Evolutionary conservation across 768 basidiomycete genomes (phyloP).

Genomic region (Trametes sanguinea): DNA sequence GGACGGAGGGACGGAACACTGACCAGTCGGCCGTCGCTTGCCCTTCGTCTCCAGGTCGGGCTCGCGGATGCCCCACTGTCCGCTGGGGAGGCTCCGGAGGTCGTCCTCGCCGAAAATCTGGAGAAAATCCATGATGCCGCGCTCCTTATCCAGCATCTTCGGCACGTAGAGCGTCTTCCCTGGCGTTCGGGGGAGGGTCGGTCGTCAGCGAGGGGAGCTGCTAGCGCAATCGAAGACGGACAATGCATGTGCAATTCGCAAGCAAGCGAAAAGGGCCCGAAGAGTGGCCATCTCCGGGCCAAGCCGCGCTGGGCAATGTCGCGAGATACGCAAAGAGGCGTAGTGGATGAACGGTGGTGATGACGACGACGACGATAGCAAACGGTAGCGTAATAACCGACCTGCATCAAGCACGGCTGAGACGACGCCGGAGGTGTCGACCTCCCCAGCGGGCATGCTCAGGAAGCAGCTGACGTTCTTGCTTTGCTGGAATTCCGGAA

Average conservation of each 20-base stretch:
- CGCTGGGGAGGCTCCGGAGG: conserved; percentile 54
- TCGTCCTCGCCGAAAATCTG: conserved; percentile 61
- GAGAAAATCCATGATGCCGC: conserved; percentile 63
- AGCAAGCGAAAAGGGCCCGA: not conserved
- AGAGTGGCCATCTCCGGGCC: not conserved
- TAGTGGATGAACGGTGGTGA: too few relatives aligned
- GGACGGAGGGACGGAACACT: conserved; percentile 26
- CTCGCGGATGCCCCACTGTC: conserved; percentile 78
- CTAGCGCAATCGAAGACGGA: not conserved
- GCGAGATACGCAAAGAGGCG: not conserved
- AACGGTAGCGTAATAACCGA: conserved; percentile 33
- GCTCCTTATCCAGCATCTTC: conserved; percentile 47
- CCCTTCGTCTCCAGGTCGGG: conserved; percentile 50
- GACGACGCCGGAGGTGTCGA: conserved; percentile 57
- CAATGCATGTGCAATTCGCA: too few relatives aligned
- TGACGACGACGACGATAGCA: too few relatives aligned
- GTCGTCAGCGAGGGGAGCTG: not conserved
- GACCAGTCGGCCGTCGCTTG: conserved; percentile 53
- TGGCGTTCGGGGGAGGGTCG: conserved; percentile 28
- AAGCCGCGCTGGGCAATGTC: not conserved
- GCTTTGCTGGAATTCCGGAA: conserved; percentile 52
- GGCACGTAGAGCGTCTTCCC: conserved; percentile 74
- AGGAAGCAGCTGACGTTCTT: conserved; percentile 71
- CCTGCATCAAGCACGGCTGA: conserved; percentile 55
- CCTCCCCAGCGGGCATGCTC: conserved; percentile 76